These are phyloP conservation scores for Paradendryphiella salina DNA, from an alignment of 2,329 filamentous ascomycete genomes.

Conservation along the genomic window DNA sequence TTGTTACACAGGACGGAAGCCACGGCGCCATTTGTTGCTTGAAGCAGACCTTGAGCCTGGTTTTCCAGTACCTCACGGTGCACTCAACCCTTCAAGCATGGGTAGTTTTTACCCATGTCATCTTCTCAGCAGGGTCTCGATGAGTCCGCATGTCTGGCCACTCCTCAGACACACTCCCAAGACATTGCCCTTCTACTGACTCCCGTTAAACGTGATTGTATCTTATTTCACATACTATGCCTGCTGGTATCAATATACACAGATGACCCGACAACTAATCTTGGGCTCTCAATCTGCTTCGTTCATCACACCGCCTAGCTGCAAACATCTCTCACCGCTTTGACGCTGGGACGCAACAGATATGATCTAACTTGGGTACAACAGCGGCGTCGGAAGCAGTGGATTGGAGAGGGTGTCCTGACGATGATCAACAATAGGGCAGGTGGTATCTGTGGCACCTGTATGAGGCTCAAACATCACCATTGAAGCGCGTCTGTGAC, in stretches of 20 bases:
- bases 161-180: background rate
- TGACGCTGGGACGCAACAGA: slow-evolving; percentile 10
- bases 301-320: slow-evolving; percentile 9
- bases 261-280: background rate
- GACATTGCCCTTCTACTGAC: background rate
- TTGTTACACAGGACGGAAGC: slow-evolving; percentile 36
- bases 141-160: background rate
- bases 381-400: slow-evolving; percentile 11
- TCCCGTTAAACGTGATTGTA: background rate
- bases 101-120: background rate
- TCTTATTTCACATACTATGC: background rate
- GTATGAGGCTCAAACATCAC: slow-evolving; percentile 17
- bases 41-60: slow-evolving; percentile 27
- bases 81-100: slow-evolving; percentile 7
- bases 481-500: slow-evolving; percentile 16
- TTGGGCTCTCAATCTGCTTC: background rate
- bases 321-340: slow-evolving; percentile 7
- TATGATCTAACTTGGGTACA: slow-evolving; percentile 14
- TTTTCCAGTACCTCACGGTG: slow-evolving; percentile 21
- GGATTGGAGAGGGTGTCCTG: slow-evolving; percentile 17
- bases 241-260: background rate
- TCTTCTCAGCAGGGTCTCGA: background rate
- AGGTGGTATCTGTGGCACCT: slow-evolving; percentile 35
- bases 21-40: slow-evolving; percentile 37
- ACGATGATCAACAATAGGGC: slow-evolving; percentile 35